Base-by-base conservation (phyloP, 805 yeast species). In the Tetrapisispora fleetii region DNA sequence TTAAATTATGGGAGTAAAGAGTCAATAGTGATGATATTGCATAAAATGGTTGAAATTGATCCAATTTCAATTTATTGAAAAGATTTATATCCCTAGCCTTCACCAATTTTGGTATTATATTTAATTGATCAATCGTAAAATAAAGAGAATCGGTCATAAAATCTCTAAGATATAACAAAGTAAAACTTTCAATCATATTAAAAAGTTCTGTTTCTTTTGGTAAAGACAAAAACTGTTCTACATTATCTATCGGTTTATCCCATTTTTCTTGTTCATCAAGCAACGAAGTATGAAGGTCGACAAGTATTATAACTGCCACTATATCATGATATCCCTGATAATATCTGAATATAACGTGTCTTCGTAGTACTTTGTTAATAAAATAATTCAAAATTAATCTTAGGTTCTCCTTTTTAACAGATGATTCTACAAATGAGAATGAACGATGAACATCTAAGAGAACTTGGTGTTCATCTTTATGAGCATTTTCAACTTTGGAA, bases 311-410 rank as follows among this genome's bases (percentile, higher is more conserved):
- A 4, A 85, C 74, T 36, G 85, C 74, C 1, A 87, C 89, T 19
- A 93, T 71, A 58, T 93, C 98, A 64, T 91, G 98, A 63, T 76
- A 87, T 0, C 99, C 99, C 66, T 91, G 99, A 63, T 89, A 91
- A 64, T 91, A 91, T 50, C 78, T 71, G 39, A 90, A 68, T 3
- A 64, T 58, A 0, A 90, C 90, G 54, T 81, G 69, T 16, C 71
- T 73, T 37, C 87, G 67, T 14, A 93, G 69, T 2, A 88, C 70
- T 18, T 70, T 68, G 14, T 76, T 64, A 3, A 87, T 74, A 14
- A 82, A 52, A 5, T 62, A 62, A 6, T 56, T 50, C 8, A 73
- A 50, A 1, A 56, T 27, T 2, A 42, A 37, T 43, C 60, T 59
- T 42, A 67, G 49, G 5, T 46, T n/a, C 1, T 39, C 45, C 40